Percentiles rank a stretch among this genome's conserved stretches.
Conservation (phyloP, 768 basidiomycete genomes). For the Lentinula sp. region DNA sequence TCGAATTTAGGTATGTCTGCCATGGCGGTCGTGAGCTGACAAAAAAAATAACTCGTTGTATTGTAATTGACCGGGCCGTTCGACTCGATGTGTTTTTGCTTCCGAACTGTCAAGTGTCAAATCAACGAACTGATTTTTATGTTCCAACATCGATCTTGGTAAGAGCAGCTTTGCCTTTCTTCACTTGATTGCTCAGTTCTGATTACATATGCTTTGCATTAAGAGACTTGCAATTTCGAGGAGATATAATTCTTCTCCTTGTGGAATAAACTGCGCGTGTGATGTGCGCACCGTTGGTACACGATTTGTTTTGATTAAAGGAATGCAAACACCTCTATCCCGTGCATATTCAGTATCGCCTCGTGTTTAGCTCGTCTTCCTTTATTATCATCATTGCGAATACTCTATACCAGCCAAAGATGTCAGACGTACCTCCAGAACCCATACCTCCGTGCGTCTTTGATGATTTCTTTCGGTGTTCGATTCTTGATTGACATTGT, state of each 20-base stretch:
- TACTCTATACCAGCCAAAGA: not conserved
- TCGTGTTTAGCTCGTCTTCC: constrained; percentile 22
- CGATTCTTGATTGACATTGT: constrained; percentile 7
- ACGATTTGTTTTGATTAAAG: constrained; percentile 11
- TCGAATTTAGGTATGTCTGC: constrained; percentile 55
- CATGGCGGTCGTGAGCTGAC: constrained; percentile 29
- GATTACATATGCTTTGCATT: not conserved
- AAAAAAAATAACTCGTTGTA: constrained; percentile 3
- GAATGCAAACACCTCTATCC: constrained; percentile 19
- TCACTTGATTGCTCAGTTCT: not conserved
- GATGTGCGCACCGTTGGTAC: constrained; percentile 19
- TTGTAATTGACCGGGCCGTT: not conserved
- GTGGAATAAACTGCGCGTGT: constrained; percentile 25
- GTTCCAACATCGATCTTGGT: not conserved
- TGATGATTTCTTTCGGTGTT: constrained; percentile 8
- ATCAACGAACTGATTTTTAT: not conserved
- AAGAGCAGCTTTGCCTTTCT: not conserved
- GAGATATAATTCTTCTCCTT: not conserved
- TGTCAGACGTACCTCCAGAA: constrained; percentile 28
- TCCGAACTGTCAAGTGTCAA: not conserved
- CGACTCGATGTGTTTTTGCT: not conserved
- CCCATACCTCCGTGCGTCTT: constrained; percentile 46
- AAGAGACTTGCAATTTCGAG: not conserved
- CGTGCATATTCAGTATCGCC: constrained; percentile 25
- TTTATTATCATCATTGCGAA: constrained; percentile 30